Evolutionary conservation across 2,329 filamentous ascomycete species (phyloP).

Genomic region (Pseudogymnoascus sp.): DNA sequence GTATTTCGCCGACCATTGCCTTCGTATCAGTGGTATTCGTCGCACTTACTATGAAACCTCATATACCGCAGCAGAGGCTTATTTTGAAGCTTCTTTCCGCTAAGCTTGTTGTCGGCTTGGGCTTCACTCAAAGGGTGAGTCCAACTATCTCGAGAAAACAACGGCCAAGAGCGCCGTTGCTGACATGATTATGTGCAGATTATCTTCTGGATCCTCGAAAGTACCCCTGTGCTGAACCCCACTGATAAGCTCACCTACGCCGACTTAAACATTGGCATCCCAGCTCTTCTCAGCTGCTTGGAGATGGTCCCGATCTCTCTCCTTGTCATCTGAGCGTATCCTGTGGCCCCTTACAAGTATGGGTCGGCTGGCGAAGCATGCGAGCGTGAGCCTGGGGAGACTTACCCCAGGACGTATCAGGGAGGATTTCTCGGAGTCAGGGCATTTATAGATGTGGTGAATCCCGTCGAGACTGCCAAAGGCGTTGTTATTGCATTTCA

Average conservation of each 20-base stretch:
- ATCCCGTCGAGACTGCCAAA: not conserved
- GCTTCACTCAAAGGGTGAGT: constrained; percentile 17
- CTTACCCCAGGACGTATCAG: not conserved
- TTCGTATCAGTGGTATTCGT: not conserved
- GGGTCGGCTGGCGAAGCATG: not conserved
- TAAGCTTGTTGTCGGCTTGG: constrained; percentile 10
- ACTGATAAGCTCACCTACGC: constrained; percentile 19
- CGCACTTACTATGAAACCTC: not conserved
- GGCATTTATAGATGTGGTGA: not conserved
- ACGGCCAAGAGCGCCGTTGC: not conserved
- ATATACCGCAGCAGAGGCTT: not conserved
- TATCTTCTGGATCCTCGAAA: constrained; percentile 23
- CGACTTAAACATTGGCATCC: constrained; percentile 21
- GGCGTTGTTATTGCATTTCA: not conserved
- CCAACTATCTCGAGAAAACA: not conserved
- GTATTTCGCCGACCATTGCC: not conserved
- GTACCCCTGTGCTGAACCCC: constrained; percentile 15
- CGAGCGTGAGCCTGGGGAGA: not conserved
- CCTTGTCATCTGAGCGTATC: constrained; percentile 21
- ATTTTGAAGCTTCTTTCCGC: not conserved
- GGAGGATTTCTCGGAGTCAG: not conserved
- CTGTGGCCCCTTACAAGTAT: constrained; percentile 17
- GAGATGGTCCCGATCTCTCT: constrained; percentile 23
- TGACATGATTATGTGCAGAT: not conserved
- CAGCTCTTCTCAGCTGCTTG: constrained; percentile 20